phyloP scores from a whole-genome alignment of 2,329 filamentous ascomycete species.

The Penicillium sclerotigenum region DNA sequence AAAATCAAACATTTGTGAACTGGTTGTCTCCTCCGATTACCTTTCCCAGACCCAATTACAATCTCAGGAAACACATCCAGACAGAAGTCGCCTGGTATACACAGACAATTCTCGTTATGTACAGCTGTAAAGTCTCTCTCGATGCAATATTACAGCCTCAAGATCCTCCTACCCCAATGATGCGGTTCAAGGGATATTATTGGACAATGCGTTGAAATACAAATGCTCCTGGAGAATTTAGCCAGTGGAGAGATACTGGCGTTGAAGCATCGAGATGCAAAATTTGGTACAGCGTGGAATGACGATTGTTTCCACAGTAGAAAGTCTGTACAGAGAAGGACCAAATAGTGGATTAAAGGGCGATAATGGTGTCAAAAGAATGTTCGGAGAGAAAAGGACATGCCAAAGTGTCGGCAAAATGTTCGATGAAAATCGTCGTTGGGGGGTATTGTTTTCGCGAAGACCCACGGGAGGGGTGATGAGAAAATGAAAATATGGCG shows the following conservation, averaged over 20 bases:
- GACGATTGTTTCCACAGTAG: constrained; percentile 18
- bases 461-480: neutral
- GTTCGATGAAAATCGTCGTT: constrained; percentile 1
- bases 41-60: constrained; percentile 26
- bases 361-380: constrained; percentile 20
- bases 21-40: constrained; percentile 25
- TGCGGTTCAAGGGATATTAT: constrained; percentile 2
- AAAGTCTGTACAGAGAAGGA: constrained; percentile 30
- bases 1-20: constrained; percentile 24
- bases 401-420: constrained; percentile 10
- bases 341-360: constrained; percentile 32
- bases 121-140: constrained; percentile 30
- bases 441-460: constrained; percentile 4
- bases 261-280: constrained; percentile 26
- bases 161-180: constrained; percentile 3
- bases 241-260: constrained; percentile 15
- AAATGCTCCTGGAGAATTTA: constrained; percentile 12
- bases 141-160: constrained; percentile 15
- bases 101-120: constrained; percentile 27
- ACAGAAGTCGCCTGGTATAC: constrained; percentile 17
- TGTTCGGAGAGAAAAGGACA: constrained; percentile 7
- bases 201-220: constrained; percentile 12
- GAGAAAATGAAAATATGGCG: constrained; percentile 1
- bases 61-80: constrained; percentile 14
- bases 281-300: constrained; percentile 27